Percentiles rank a stretch among this genome's conserved stretches.
Evolutionary conservation across 2,329 filamentous ascomycete species (phyloP).

Genomic region (Talaromyces sp.): DNA sequence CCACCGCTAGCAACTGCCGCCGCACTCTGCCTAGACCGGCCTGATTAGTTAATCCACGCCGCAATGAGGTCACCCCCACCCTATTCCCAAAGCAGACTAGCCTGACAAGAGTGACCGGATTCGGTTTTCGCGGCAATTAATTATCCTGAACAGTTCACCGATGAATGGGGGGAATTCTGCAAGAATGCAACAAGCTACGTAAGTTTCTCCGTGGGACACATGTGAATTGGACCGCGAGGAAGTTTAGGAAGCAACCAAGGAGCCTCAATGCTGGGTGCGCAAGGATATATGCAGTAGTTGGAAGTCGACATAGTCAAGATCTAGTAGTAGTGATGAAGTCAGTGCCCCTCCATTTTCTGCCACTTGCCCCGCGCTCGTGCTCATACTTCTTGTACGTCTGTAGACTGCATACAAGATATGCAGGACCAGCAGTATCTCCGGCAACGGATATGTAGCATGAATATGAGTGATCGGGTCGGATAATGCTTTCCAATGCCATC

Average conservation of each 20-base stretch:
- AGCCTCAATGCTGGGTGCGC: too few relatives aligned
- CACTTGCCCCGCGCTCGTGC: conserved; percentile 6
- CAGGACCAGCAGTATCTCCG: not conserved
- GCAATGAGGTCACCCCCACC: conserved; percentile 31
- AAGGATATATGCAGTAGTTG: too few relatives aligned
- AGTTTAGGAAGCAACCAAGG: too few relatives aligned
- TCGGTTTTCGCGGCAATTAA: conserved; percentile 21
- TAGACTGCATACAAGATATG: not conserved
- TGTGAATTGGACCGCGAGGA: too few relatives aligned
- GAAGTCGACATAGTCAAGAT: not conserved
- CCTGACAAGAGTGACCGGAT: conserved; percentile 22
- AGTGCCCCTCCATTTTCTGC: conserved; percentile 10
- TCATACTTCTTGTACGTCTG: not conserved
- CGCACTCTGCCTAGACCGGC: too few relatives aligned
- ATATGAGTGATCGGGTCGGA: conserved; percentile 12
- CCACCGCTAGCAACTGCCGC: too few relatives aligned
- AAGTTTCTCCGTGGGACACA: not conserved
- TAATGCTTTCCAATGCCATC: conserved; percentile 11
- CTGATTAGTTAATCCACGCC: not conserved
- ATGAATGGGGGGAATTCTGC: conserved; percentile 15
- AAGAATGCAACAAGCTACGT: not conserved
- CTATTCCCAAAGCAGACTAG: conserved; percentile 31
- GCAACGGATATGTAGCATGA: not conserved
- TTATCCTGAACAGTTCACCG: conserved; percentile 31
- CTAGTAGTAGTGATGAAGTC: not conserved